A percentile compares a stretch with the other conserved stretches of the same genome.
Conservation (phyloP, 768 basidiomycete species). For the Gautieria morchelliformis region DNA sequence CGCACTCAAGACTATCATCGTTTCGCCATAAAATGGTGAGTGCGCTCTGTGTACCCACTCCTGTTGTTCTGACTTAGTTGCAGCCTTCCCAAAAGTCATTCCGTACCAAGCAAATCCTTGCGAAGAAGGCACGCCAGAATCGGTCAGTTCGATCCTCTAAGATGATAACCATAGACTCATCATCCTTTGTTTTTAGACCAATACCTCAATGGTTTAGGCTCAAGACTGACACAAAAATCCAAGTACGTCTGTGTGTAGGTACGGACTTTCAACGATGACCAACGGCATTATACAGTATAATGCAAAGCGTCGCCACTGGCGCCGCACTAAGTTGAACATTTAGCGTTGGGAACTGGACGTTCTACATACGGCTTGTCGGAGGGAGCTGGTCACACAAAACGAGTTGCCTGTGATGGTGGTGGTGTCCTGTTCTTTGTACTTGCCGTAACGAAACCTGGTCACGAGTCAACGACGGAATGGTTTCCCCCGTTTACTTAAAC, state of each 20-base stretch:
- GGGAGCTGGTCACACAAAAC: too few relatives aligned
- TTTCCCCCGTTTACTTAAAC: too few relatives aligned
- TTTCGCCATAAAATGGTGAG: constrained; percentile 36
- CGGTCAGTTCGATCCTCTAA: constrained; percentile 41
- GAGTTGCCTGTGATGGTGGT: too few relatives aligned
- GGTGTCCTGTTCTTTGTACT: too few relatives aligned
- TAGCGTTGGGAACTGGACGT: constrained; percentile 24
- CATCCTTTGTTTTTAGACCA: constrained; percentile 41
- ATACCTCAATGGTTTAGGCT: constrained; percentile 99
- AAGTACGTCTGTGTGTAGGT: constrained; percentile 34
- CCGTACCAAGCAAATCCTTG: constrained; percentile 93
- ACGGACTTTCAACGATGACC: neutral
- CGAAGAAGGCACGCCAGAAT: constrained; percentile 94
- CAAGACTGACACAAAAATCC: constrained; percentile 92
- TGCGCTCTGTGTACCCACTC: neutral
- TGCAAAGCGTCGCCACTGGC: constrained; percentile 97
- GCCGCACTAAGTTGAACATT: constrained; percentile 98
- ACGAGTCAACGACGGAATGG: too few relatives aligned
- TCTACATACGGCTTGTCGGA: too few relatives aligned
- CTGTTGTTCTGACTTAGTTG: neutral
- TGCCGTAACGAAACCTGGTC: too few relatives aligned
- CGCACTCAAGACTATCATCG: constrained; percentile 12
- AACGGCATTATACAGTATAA: constrained; percentile 52
- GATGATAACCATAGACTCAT: neutral
- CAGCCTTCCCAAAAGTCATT: constrained; percentile 99